Percentiles rank a stretch among this genome's conserved stretches.
These are phyloP conservation scores for Tripterygium wilfordii DNA, from an alignment of 177 flowering plant genomes.

Conservation along the genomic window DNA sequence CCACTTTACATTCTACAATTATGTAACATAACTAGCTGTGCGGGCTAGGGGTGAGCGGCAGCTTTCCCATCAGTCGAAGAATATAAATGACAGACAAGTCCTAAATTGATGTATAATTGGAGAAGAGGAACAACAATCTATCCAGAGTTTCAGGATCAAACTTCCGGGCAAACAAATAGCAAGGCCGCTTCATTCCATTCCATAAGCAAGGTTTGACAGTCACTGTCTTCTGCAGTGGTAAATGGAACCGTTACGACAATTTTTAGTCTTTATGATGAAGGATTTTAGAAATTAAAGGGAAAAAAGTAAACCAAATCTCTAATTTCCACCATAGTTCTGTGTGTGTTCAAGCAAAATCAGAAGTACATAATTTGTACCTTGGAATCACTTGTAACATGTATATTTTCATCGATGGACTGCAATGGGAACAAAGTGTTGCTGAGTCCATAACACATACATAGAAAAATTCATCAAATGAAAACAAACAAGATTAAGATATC, in stretches of 20 bases:
- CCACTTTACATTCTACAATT: too few relatives aligned
- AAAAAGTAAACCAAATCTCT: too few relatives aligned
- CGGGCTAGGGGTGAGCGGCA: too few relatives aligned
- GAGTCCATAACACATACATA: background rate
- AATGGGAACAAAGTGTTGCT: background rate
- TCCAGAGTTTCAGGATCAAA: slow-evolving; percentile 32
- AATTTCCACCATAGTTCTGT: too few relatives aligned
- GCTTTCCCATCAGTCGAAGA: slow-evolving; percentile 1
- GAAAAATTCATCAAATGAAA: too few relatives aligned
- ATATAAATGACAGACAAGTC: background rate
- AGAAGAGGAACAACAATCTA: slow-evolving; percentile 20
- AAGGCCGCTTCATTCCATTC: slow-evolving; percentile 32
- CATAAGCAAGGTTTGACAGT: slow-evolving; percentile 21
- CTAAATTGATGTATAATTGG: slow-evolving; percentile 24
- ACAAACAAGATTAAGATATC: background rate
- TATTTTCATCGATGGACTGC: slow-evolving; percentile 18
- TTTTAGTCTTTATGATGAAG: too few relatives aligned
- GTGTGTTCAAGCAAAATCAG: too few relatives aligned
- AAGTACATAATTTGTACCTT: too few relatives aligned
- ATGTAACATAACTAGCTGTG: too few relatives aligned
- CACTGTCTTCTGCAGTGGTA: slow-evolving; percentile 17
- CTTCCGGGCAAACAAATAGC: slow-evolving; percentile 33
- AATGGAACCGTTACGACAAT: background rate
- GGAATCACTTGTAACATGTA: slow-evolving; percentile 18
- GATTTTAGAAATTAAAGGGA: too few relatives aligned